Evolutionary conservation across 257 asterid genomes (phyloP).

Genomic region (Capsicum pubescens): DNA sequence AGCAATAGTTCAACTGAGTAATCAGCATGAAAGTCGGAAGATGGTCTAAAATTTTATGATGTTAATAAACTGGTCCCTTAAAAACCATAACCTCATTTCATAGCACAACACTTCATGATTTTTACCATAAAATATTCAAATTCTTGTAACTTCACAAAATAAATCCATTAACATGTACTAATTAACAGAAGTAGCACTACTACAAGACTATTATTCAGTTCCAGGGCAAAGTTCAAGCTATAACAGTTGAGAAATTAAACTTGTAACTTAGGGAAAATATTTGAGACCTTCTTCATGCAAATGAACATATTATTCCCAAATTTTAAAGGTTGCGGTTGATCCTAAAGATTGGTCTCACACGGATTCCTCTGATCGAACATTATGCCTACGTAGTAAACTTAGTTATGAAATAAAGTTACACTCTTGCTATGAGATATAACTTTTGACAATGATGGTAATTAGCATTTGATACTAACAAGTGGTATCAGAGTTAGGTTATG

Average conservation of each 20-base stretch:
- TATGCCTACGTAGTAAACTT: too few species aligned
- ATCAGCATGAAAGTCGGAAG: neutral
- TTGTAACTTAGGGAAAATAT: neutral
- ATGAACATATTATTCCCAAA: neutral
- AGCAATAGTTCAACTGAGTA: neutral
- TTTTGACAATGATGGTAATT: too few species aligned
- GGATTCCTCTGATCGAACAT: neutral
- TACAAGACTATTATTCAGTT: neutral
- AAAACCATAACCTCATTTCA: slow-evolving; percentile 9
- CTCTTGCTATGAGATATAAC: too few species aligned
- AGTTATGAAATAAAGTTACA: too few species aligned
- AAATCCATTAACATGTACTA: neutral
- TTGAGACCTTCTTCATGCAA: neutral
- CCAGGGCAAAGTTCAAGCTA: neutral
- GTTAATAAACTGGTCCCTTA: neutral
- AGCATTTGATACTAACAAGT: too few species aligned
- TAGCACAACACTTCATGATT: neutral
- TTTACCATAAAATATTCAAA: slow-evolving; percentile 7
- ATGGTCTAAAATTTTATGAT: neutral
- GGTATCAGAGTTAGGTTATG: too few species aligned
- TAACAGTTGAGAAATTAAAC: neutral
- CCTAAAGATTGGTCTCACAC: neutral
- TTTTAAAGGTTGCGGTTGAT: neutral
- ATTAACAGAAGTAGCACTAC: neutral
- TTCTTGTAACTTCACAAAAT: neutral